A percentile compares a stretch with the other conserved stretches of the same genome.
Conservation (phyloP, 768 basidiomycete species). For the Artomyces pyxidatus region DNA sequence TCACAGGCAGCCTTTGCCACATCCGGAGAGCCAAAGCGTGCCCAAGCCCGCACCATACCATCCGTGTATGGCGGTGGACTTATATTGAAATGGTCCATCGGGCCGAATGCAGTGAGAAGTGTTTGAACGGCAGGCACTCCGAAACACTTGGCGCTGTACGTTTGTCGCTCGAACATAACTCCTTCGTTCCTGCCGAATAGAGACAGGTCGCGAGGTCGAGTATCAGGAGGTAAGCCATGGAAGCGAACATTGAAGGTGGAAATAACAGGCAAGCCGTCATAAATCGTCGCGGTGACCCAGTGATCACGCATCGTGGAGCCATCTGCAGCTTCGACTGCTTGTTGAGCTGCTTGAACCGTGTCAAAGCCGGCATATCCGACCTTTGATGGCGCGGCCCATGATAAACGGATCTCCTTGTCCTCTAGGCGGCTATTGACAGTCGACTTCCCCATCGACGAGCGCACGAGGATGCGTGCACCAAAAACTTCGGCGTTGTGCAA, state of each 20-base stretch:
- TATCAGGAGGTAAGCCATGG: slow-evolving; percentile 39
- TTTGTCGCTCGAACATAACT: slow-evolving; percentile 43
- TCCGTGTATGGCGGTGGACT: slow-evolving; percentile 42
- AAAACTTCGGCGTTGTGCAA: slow-evolving; percentile 41
- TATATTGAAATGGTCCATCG: slow-evolving; percentile 35
- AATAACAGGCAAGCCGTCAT: slow-evolving; percentile 51
- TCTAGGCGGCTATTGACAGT: slow-evolving; percentile 32
- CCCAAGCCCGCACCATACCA: slow-evolving; percentile 46
- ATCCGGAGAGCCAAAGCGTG: slow-evolving; percentile 39
- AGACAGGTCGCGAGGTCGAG: slow-evolving; percentile 33
- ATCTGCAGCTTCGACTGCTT: slow-evolving; percentile 38
- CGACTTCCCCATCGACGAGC: slow-evolving; percentile 35
- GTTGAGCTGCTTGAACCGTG: slow-evolving; percentile 37
- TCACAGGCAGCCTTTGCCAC: slow-evolving; percentile 46
- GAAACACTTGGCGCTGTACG: slow-evolving; percentile 29
- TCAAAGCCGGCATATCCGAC: slow-evolving; percentile 59
- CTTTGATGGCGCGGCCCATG: slow-evolving; percentile 50
- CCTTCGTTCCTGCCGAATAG: slow-evolving; percentile 40
- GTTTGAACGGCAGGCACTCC: slow-evolving; percentile 30
- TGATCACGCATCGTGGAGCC: slow-evolving; percentile 29
- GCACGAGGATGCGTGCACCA: slow-evolving; percentile 34
- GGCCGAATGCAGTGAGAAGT: slow-evolving; percentile 31
- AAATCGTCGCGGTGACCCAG: slow-evolving; percentile 38
- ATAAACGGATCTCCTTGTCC: slow-evolving; percentile 49
- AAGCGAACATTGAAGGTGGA: slow-evolving; percentile 56